Evolutionary conservation across 805 yeast species (phyloP), one percentile per base, ranked within the genome.

Genomic region (Tetrapisispora namnaoensis): DNA sequence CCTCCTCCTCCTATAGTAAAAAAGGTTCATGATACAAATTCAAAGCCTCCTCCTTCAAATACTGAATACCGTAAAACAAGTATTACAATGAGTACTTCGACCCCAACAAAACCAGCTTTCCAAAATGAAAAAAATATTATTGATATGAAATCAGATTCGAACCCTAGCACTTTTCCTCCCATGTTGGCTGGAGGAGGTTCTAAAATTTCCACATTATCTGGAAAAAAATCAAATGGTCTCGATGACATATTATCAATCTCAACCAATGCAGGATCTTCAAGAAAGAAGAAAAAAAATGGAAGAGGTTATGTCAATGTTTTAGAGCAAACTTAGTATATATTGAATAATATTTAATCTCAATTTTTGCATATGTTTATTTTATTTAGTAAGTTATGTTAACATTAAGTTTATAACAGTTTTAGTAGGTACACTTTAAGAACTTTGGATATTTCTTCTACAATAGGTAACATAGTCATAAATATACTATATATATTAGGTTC

Each of bases 291-390:
- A 57, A 73, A 70, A 52, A 62, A 70, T 11, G 75, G 74, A 46
- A 72, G 83, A 58, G 82, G 82, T 10, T 83, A 83, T 58, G 86
- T 83, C 42, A 84, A 83, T 62, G 83, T 82, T 8, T 77, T 82
- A 83, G 65, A 62, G 32, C 56, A 54, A 38, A 55, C 57, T 45
- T 55, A 49, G 47, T 11, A 21, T 18, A 32, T 32, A 32, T 8
- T 10, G 9, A 24, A 28, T 17, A 13, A 18, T 38, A 38, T 20
- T 20, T 4, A 18, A 14, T 38, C 11, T 14, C 6, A 8, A 20
- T 13, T 18, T 21, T 38, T 18, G 11, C 42, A 20, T 9, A 20
- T 28, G 24, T 20, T 20, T 39, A 14, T 39, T 11, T 16, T 14
- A 16, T 18, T 8, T 41, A 32, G n/a, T 37, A 17, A 24, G 28